Conservation (phyloP, 1,139 yeast genomes). For the Sugiyamaella sp. region DNA sequence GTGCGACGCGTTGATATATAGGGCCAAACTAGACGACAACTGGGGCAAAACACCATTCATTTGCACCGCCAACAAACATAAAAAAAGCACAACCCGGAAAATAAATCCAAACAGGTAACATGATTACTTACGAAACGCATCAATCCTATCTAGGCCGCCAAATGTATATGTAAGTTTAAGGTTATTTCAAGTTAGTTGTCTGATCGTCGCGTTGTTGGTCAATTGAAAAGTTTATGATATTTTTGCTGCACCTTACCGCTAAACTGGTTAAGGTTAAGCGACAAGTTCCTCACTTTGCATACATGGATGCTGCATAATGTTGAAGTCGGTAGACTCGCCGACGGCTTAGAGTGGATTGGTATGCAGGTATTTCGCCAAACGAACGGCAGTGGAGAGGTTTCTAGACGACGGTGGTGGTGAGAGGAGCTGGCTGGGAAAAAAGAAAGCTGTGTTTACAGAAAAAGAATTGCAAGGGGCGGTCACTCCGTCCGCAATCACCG, state of each 20-base stretch:
- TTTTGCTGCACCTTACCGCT: slow-evolving; percentile 1
- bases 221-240: slow-evolving; percentile 9
- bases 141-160: slow-evolving; percentile 9
- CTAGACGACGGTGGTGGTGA: no score
- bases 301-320: not conserved
- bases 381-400: not conserved
- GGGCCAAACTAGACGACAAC: no score
- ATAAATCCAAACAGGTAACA: not conserved
- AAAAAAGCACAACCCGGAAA: not conserved
- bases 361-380: not conserved
- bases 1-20: slow-evolving; percentile 7
- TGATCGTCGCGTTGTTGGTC: slow-evolving; percentile 7
- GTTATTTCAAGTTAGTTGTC: slow-evolving; percentile 9
- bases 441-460: no score
- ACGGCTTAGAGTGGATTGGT: not conserved
- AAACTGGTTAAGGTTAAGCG: slow-evolving; percentile 7
- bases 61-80: not conserved
- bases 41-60: not conserved
- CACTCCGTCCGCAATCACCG: no score
- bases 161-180: slow-evolving; percentile 13
- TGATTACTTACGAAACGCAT: slow-evolving; percentile 19
- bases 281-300: not conserved
- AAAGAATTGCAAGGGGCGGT: no score
- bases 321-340: slow-evolving; percentile 5
- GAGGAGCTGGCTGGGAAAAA: no score